Conservation (phyloP, 805 yeast species). For the Barnettozyma pratensis region DNA sequence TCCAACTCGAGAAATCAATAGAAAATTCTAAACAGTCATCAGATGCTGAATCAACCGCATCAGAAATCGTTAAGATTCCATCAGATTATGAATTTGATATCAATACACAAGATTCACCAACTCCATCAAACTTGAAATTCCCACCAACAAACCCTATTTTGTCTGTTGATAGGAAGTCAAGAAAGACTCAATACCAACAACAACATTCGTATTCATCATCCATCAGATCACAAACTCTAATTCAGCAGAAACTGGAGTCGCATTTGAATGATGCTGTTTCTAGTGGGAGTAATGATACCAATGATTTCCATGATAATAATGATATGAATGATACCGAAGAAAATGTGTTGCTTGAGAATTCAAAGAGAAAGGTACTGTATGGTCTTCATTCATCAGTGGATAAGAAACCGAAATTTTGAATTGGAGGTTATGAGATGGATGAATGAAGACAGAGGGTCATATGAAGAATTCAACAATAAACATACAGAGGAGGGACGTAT, state of each 20-base stretch:
- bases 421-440: too few species aligned
- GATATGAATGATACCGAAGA: not conserved
- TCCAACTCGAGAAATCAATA: constrained; percentile 30
- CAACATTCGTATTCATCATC: constrained; percentile 1
- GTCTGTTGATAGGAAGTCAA: constrained; percentile 7
- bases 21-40: not conserved
- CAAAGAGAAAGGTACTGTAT: not conserved
- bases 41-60: constrained; percentile 1
- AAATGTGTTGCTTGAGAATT: not conserved
- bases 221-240: not conserved
- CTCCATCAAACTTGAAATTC: constrained; percentile 8
- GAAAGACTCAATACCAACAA: not conserved
- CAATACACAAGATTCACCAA: constrained; percentile 1
- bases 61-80: constrained; percentile 6
- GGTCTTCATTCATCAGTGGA: not conserved
- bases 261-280: too few species aligned
- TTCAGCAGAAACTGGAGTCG: too few species aligned
- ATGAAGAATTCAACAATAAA: too few species aligned
- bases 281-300: too few species aligned
- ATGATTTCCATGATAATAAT: not conserved
- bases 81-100: constrained; percentile 16
- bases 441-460: too few species aligned
- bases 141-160: constrained; percentile 20
- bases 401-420: not conserved
- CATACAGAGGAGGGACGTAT: too few species aligned